Evolutionary conservation across 192 early-diverging fungal species (phyloP).

Genomic region (Mortierella hygrophila): DNA sequence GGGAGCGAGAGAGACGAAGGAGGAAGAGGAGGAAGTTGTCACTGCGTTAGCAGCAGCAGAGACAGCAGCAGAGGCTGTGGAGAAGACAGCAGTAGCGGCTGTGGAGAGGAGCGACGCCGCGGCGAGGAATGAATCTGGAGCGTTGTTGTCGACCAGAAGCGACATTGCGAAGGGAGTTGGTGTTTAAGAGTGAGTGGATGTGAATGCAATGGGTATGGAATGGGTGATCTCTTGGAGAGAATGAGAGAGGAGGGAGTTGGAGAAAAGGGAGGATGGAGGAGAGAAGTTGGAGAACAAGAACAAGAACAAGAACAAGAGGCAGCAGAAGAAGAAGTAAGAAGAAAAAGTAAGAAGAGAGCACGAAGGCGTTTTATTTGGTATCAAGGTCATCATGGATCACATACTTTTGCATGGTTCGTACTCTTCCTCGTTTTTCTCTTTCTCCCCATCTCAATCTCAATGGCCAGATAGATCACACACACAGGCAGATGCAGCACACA

Average conservation of each 20-base stretch:
- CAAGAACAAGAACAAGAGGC: neutral
- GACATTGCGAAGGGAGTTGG: neutral
- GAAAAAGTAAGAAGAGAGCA: neutral
- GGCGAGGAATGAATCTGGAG: neutral
- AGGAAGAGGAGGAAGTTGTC: neutral
- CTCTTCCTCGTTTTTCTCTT: neutral
- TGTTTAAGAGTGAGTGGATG: neutral
- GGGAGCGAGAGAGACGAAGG: neutral
- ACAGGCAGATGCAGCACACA: neutral
- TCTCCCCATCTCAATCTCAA: neutral
- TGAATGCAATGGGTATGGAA: neutral
- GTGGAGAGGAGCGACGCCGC: neutral
- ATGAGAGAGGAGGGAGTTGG: neutral
- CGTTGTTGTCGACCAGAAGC: conserved; percentile 1
- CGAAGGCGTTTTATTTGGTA: neutral
- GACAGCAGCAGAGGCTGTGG: conserved; percentile 9
- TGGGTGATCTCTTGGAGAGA: neutral
- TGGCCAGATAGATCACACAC: too few species aligned
- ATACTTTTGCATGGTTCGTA: too few species aligned
- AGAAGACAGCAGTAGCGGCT: conserved; percentile 9
- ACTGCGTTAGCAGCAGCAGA: conserved; percentile 12
- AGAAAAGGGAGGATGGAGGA: neutral
- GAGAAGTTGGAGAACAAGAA: neutral
- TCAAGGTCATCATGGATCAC: neutral
- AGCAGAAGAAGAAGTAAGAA: neutral